These are phyloP conservation scores for Antitrichia curtipendula DNA, from an alignment of 225 moss, liverwort and hornwort genomes.

Conservation along the genomic window DNA sequence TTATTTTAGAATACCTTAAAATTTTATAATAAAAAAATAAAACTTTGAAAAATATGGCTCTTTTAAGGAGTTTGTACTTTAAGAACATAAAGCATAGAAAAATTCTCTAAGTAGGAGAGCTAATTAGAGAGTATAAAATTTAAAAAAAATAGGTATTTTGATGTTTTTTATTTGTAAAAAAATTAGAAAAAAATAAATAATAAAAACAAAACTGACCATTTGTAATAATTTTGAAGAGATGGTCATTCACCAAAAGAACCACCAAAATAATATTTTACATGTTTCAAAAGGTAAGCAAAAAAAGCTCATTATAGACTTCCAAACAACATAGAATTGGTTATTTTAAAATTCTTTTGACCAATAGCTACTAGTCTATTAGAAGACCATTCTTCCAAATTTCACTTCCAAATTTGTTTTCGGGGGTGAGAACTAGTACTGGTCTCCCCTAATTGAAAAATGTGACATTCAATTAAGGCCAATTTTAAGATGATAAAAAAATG, in stretches of 20 bases:
- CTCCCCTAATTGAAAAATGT: background rate
- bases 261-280: background rate
- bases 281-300: background rate
- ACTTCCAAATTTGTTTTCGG: background rate
- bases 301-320: background rate
- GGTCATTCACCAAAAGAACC: background rate
- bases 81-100: background rate
- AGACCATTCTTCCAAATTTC: background rate
- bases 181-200: background rate
- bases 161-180: background rate
- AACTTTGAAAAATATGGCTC: background rate
- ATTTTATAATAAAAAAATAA: too few species aligned
- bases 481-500: too few species aligned
- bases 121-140: background rate
- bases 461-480: too few species aligned
- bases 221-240: background rate
- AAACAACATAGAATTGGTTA: background rate
- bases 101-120: background rate
- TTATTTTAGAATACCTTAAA: too few species aligned
- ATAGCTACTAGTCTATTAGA: background rate
- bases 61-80: background rate
- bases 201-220: accelerated
- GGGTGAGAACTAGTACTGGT: background rate
- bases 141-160: background rate
- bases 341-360: background rate